These are phyloP conservation scores for Candolleomyces aberdarensis DNA, from an alignment of 768 basidiomycete species.

Conservation along the genomic window DNA sequence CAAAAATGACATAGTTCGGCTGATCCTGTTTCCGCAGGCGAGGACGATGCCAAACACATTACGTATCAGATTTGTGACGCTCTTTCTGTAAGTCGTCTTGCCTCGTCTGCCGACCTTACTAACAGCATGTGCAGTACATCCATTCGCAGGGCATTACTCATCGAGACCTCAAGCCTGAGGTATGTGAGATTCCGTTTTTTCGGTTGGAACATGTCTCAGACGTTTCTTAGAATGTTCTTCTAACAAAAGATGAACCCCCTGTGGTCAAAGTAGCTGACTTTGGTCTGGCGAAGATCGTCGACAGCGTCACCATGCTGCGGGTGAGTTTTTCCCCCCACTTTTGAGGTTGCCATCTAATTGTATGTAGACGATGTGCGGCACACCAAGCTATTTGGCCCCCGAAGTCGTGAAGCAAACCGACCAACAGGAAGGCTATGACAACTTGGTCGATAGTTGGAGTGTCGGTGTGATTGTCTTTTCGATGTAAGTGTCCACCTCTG, in stretches of 20 bases:
- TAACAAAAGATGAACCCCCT: conserved; percentile 70
- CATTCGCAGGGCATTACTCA: conserved; percentile 80
- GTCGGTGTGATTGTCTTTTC: conserved; percentile 93
- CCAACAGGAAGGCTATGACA: conserved; percentile 68
- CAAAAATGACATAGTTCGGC: not conserved
- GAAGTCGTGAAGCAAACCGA: conserved; percentile 77
- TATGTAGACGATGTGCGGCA: conserved; percentile 88
- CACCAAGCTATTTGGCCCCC: conserved; percentile 90
- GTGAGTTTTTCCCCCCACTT: conserved; percentile 35
- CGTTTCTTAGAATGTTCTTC: conserved; percentile 66
- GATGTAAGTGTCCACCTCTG: conserved; percentile 50
- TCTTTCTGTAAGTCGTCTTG: conserved; percentile 48
- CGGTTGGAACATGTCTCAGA: not conserved
- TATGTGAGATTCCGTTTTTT: conserved; percentile 18
- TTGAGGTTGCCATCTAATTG: conserved; percentile 3
- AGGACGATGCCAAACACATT: conserved; percentile 60
- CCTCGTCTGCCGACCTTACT: not conserved
- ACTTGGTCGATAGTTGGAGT: conserved; percentile 94
- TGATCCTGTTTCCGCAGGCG: conserved; percentile 30
- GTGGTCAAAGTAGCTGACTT: conserved; percentile 92
- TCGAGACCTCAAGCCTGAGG: conserved; percentile 92
- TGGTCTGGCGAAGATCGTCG: conserved; percentile 90
- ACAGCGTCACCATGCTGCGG: conserved; percentile 71
- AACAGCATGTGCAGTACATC: conserved; percentile 45
- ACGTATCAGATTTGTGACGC: conserved; percentile 84